Conservation (phyloP, 2,329 filamentous ascomycete species). For the Neonectria coccinea region DNA sequence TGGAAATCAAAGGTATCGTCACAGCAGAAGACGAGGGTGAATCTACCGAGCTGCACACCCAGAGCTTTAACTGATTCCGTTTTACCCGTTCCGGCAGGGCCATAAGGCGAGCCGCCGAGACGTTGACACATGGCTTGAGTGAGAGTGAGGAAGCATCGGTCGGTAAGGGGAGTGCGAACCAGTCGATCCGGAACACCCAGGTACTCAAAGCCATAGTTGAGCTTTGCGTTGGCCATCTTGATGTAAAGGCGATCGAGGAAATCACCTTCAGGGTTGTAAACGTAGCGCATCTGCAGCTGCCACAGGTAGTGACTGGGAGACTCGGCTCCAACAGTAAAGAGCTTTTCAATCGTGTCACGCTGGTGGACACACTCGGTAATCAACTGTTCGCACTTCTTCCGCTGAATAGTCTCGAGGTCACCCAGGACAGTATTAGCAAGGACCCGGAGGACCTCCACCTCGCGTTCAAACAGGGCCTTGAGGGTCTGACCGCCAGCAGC, state of each 20-base stretch:
- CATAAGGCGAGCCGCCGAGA: slow-evolving; percentile 96
- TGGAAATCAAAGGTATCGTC: slow-evolving; percentile 99
- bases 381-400: slow-evolving; percentile 98
- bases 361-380: slow-evolving; percentile 99
- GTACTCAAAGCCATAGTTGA: slow-evolving; percentile 98
- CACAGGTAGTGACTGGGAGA: slow-evolving; percentile 87
- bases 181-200: slow-evolving; percentile 95
- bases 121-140: slow-evolving; percentile 96
- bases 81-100: slow-evolving; percentile 97
- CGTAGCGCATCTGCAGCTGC: slow-evolving; percentile 97
- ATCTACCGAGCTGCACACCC: slow-evolving; percentile 94
- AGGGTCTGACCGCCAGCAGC: slow-evolving; percentile 77
- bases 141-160: slow-evolving; percentile 97
- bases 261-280: slow-evolving; percentile 86
- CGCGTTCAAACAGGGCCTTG: slow-evolving; percentile 78
- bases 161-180: slow-evolving; percentile 94
- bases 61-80: slow-evolving; percentile 99
- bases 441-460: slow-evolving; percentile 85
- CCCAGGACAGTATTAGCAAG: slow-evolving; percentile 91
- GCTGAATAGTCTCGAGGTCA: slow-evolving; percentile 85
- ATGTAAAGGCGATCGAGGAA: slow-evolving; percentile 85
- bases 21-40: slow-evolving; percentile 99
- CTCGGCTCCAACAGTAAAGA: slow-evolving; percentile 79
- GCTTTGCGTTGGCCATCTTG: slow-evolving; percentile 95
- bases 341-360: slow-evolving; percentile 89